phyloP scores from a whole-genome alignment of 495 filamentous ascomycete genomes.

The Penicilliopsis zonata region DNA sequence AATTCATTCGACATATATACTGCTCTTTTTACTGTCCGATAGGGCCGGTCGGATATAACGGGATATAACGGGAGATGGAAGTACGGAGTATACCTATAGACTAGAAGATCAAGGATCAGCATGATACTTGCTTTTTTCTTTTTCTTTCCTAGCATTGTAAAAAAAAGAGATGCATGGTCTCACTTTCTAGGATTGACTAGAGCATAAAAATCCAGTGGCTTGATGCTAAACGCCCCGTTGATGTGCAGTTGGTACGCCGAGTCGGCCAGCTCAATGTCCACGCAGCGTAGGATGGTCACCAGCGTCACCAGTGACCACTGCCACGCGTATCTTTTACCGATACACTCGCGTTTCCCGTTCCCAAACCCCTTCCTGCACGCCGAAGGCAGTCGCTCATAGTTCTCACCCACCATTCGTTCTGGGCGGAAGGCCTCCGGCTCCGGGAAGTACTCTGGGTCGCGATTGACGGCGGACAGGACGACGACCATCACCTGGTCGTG shows the following conservation, averaged over 20 bases:
- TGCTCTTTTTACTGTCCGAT: too few relatives aligned
- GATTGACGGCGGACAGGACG: slow-evolving; percentile 51
- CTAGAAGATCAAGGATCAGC: too few relatives aligned
- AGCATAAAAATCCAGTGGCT: slow-evolving; percentile 20
- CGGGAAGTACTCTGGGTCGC: slow-evolving; percentile 56
- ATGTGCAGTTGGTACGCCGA: slow-evolving; percentile 25
- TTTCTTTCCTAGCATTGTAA: too few relatives aligned
- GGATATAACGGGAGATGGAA: too few relatives aligned
- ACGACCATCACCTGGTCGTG: slow-evolving; percentile 50
- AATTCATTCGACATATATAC: too few relatives aligned
- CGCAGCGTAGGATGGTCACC: slow-evolving; percentile 28
- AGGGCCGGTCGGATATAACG: too few relatives aligned
- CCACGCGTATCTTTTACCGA: slow-evolving; percentile 55
- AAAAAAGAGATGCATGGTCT: too few relatives aligned
- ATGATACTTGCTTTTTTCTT: too few relatives aligned
- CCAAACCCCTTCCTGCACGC: slow-evolving; percentile 58
- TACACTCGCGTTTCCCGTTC: slow-evolving; percentile 57
- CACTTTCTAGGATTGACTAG: slow-evolving; percentile 24
- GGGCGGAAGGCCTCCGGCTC: slow-evolving; percentile 53
- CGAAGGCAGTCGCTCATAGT: slow-evolving; percentile 44
- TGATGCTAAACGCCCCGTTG: slow-evolving; percentile 27
- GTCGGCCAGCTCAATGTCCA: slow-evolving; percentile 32
- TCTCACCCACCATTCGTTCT: slow-evolving; percentile 56
- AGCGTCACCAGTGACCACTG: slow-evolving; percentile 37
- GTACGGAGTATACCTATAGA: too few relatives aligned